Evolutionary conservation across 2,329 filamentous ascomycete genomes (phyloP), one percentile per base, ranked within the genome.

Genomic region (Neofusicoccum sp.): DNA sequence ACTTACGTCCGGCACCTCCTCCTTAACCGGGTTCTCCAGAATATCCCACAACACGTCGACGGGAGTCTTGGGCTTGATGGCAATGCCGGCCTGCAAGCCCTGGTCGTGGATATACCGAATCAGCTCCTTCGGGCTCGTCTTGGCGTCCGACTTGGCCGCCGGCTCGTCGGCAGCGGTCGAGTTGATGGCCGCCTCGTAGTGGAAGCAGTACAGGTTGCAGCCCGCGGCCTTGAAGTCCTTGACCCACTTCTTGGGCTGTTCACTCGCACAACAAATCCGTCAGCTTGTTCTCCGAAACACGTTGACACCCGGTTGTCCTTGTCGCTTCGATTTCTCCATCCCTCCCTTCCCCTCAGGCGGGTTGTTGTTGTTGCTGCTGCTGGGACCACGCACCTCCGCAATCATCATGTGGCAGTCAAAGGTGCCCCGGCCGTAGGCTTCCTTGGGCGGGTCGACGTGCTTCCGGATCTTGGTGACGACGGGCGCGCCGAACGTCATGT

Each of bases 371-470:
- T 38, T 20, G 44, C 44, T 31, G 14, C 14, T 16, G 11, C 2
- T 5, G 4, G 3, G 11, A 9, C 30, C 26, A 26, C 26, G 7
- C 82, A 93, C 91, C 89, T 99, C 93, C 70, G 91, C 87, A 73
- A 99, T 96, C 95, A 99, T 99, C 95, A 99, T 98, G 79, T 99
- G 95, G 83, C 95, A 99, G 78, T 99, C 95, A 75, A 99, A 99
- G 12, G 93, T 98, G 64, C 95, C 95, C 68, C 88, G 89, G 58
- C 90, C 92, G 67, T 89, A 81, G 34, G 83, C 83, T 56, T 83
- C 80, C 41, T 82, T 81, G 3, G 92, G 93, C 67, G 84, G 83
- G 61, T 91, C 88, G 69, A 99, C 93, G 70, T 96, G 90, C 47
- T 85, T 82, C 64, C 95, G 87, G 70, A 99, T 95, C 81, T 93